phyloP scores from a whole-genome alignment of 2,329 filamentous ascomycete genomes.

The Grosmannia huntii region DNA sequence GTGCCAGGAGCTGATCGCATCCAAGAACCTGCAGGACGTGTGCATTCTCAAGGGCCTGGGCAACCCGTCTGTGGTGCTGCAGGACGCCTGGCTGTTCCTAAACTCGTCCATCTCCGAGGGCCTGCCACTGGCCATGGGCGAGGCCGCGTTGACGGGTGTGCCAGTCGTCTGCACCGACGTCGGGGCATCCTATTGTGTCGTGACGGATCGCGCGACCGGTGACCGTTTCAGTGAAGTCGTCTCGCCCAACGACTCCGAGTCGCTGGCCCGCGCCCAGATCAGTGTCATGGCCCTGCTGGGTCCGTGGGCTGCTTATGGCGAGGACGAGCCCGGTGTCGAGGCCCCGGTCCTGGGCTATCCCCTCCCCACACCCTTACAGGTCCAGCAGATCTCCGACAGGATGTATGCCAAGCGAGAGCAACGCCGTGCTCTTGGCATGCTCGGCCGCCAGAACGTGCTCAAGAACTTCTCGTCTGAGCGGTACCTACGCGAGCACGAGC shows the following conservation, averaged over 20 bases:
- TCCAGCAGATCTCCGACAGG: conserved; percentile 37
- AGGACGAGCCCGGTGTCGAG: conserved; percentile 29
- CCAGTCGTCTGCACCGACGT: conserved; percentile 45
- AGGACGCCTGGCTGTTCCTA: conserved; percentile 44
- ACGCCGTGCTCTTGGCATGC: conserved; percentile 41
- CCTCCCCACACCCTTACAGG: conserved; percentile 29
- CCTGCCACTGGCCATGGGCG: conserved; percentile 42
- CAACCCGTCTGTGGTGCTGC: conserved; percentile 39
- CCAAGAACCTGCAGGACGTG: conserved; percentile 35
- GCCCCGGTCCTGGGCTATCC: conserved; percentile 16
- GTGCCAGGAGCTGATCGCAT: conserved; percentile 42
- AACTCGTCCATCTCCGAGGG: conserved; percentile 45
- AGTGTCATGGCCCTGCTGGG: conserved; percentile 48
- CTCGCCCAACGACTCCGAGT: conserved; percentile 48
- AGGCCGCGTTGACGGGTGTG: conserved; percentile 42
- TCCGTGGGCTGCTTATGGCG: conserved; percentile 46
- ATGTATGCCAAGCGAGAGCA: conserved; percentile 49
- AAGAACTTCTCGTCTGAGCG: conserved; percentile 41
- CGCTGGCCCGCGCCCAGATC: conserved; percentile 48
- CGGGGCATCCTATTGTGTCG: conserved; percentile 39
- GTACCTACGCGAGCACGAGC: conserved; percentile 44
- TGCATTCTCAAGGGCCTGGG: conserved; percentile 43
- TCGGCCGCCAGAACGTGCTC: conserved; percentile 38
- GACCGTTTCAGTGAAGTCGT: conserved; percentile 47
- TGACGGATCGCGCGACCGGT: conserved; percentile 38